Base-by-base conservation (phyloP, 441 rosid species). In the Kokia cookei region DNA sequence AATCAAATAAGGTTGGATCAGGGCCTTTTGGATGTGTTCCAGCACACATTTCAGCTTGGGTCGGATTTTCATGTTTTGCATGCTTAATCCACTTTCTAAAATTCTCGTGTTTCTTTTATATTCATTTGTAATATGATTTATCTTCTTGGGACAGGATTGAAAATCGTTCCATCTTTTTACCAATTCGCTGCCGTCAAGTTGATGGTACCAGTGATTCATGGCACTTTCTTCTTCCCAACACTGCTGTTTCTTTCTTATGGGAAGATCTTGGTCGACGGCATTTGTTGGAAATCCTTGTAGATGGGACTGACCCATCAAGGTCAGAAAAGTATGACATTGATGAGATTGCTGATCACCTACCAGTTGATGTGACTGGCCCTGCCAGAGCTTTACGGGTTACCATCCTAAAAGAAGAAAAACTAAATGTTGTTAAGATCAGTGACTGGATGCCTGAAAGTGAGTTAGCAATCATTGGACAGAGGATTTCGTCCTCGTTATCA, bases 391-490 rank as follows among this genome's bases (percentile, higher is more conserved):
- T 94, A 69, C 89, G 97, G 74, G 90, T 94, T 84, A 89, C 94
- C 75, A 81, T 96, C 78, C 71, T 88, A 35, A 94, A 91, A 85
- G 98, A 94, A 81, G 98, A 93, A 82, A 92, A 85, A 84, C 81
- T 82, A 71, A 91, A 92, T 84, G 83, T 92, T 64, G 85, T 94
- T 53, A 90, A 84, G 82, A 85, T 94, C 83, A 84, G 89, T 81
- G 99, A 96, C 84, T 94, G 93, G 98, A 86, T 92, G 98, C 99
- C 98, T 65, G 96, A 90, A 85, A 83, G 84, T 85, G 98, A 92
- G 76, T 77, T 85, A 40, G 79, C 85, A 70, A 74, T 79, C 60
- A 77, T 77, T 77, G 74, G 79, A 77, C 70, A 78, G 79, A 82
- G 82, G 79, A 79, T 74, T 63, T 68, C 85, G 60, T 73, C 89